These are phyloP conservation scores for Colletotrichum melonis DNA, from an alignment of 2,329 filamentous ascomycete genomes.

Conservation along the genomic window DNA sequence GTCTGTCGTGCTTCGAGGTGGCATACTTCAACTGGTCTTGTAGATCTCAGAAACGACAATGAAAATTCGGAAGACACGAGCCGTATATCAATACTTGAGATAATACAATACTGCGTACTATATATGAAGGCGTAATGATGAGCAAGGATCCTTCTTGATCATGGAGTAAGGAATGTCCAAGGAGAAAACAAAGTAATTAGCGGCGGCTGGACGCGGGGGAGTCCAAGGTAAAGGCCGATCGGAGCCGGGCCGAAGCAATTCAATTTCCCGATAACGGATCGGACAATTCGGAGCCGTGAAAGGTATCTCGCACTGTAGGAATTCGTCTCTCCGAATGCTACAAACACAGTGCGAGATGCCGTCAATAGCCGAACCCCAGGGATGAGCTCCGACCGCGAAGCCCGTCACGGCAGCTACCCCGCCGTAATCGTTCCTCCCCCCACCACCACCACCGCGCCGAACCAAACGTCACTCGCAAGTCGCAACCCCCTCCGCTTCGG, in stretches of 20 bases:
- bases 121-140: neutral
- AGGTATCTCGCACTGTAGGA: neutral
- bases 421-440: slow-evolving; percentile 16
- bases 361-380: slow-evolving; percentile 3
- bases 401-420: slow-evolving; percentile 28
- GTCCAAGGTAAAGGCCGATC: slow-evolving; percentile 20
- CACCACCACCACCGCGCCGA: slow-evolving; percentile 2
- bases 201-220: neutral
- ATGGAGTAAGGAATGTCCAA: neutral
- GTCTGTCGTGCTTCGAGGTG: too few species aligned
- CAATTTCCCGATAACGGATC: slow-evolving; percentile 23
- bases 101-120: neutral
- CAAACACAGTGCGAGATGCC: neutral
- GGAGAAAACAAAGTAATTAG: neutral
- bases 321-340: too few species aligned
- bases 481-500: neutral
- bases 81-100: neutral
- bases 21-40: too few species aligned
- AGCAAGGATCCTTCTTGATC: neutral
- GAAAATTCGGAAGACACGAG: too few species aligned
- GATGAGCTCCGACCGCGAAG: slow-evolving; percentile 24
- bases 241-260: slow-evolving; percentile 8
- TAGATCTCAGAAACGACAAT: too few species aligned
- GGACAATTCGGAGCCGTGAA: slow-evolving; percentile 12
- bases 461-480: slow-evolving; percentile 9